Percentiles rank a stretch among this genome's conserved stretches.
These are phyloP conservation scores for Penicillium sp. DNA, from an alignment of 2,329 filamentous ascomycete genomes.

Conservation along the genomic window DNA sequence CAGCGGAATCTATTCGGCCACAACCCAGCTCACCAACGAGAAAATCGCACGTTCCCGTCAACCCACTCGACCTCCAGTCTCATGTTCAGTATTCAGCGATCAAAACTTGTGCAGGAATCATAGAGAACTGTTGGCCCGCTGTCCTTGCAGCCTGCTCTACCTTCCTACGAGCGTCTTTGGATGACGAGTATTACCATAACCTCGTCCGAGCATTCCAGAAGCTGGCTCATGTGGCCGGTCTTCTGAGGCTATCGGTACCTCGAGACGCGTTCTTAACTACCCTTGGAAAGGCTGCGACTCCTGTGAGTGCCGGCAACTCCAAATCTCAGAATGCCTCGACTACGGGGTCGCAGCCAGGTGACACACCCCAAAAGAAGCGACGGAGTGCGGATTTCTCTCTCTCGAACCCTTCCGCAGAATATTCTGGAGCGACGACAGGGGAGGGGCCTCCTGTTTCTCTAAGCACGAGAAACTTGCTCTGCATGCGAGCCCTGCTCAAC, in stretches of 20 bases:
- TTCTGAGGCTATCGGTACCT: conserved; percentile 80
- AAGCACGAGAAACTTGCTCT: conserved; percentile 87
- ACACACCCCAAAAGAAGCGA: conserved; percentile 32
- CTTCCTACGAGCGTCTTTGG: conserved; percentile 86
- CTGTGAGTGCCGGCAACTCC: conserved; percentile 61
- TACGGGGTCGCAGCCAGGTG: conserved; percentile 22
- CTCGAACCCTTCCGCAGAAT: conserved; percentile 29
- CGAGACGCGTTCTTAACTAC: conserved; percentile 94
- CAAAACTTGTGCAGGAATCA: conserved; percentile 74
- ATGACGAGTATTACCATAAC: conserved; percentile 90
- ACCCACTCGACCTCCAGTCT: conserved; percentile 74
- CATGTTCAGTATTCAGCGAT: conserved; percentile 73
- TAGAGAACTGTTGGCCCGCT: conserved; percentile 93
- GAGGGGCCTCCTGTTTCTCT: conserved; percentile 58
- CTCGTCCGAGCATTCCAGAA: conserved; percentile 92
- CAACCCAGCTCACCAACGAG: conserved; percentile 26
- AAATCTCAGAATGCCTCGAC: conserved; percentile 23
- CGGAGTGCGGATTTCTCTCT: conserved; percentile 30
- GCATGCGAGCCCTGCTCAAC: conserved; percentile 87
- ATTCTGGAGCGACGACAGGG: conserved; percentile 20
- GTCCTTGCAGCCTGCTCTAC: conserved; percentile 93
- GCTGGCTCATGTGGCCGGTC: conserved; percentile 89
- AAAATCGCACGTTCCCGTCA: conserved; percentile 61
- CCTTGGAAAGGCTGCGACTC: conserved; percentile 87
- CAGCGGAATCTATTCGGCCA: conserved; percentile 29